phyloP scores from a whole-genome alignment of 2,329 filamentous ascomycete species.

The Diaporthe australafricana region DNA sequence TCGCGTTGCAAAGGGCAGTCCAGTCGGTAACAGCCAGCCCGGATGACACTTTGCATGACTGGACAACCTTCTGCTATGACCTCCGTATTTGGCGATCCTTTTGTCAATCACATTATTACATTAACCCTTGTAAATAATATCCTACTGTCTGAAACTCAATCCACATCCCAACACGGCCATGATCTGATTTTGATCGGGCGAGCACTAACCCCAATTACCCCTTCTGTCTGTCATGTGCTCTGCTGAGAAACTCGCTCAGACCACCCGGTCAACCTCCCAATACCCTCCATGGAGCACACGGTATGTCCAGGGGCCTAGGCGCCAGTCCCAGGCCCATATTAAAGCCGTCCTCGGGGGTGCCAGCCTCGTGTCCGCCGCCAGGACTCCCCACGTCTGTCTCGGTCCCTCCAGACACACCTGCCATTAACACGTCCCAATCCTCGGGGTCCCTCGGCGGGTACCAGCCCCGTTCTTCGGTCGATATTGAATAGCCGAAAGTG shows the following conservation, averaged over 20 bases:
- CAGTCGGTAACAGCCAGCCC: background rate
- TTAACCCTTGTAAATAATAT: background rate
- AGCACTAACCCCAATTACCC: background rate
- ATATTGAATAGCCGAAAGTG: background rate
- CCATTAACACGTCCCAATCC: background rate
- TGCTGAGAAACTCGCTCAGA: background rate
- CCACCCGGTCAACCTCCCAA: background rate
- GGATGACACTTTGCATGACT: background rate
- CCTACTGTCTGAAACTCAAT: background rate
- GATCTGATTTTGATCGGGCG: background rate
- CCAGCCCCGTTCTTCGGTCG: background rate
- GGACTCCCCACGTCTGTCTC: background rate
- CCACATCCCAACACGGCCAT: background rate
- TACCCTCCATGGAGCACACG: background rate
- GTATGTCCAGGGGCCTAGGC: background rate
- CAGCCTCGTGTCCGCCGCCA: background rate
- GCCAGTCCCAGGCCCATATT: background rate
- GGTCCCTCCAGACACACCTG: constrained; percentile 5
- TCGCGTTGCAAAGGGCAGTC: background rate
- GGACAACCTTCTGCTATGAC: background rate
- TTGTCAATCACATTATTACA: constrained; percentile 2
- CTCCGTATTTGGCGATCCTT: background rate
- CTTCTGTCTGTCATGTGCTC: background rate
- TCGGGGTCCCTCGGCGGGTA: no score
- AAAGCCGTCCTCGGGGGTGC: background rate